phyloP scores from a whole-genome alignment of 2,329 filamentous ascomycete species.

The Exophiala bonariae region DNA sequence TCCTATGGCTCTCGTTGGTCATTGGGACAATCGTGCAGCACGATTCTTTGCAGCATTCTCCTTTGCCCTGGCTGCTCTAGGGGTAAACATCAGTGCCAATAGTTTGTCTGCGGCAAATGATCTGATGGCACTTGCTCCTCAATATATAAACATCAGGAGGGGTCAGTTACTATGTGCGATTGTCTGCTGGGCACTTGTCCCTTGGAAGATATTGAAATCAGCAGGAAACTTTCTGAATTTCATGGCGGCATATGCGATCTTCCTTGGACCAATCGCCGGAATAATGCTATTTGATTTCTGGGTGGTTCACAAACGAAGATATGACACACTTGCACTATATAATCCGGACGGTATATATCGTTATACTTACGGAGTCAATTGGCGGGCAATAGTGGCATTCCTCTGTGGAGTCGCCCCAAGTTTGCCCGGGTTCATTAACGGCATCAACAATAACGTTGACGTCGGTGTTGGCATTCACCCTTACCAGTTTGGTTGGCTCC shows the following conservation, averaged over 20 bases:
- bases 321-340: conserved; percentile 55
- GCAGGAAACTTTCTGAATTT: conserved; percentile 62
- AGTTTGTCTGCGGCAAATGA: conserved; percentile 54
- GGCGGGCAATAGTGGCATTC: conserved; percentile 28
- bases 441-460: conserved; percentile 38
- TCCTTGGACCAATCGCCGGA: conserved; percentile 63
- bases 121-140: conserved; percentile 53
- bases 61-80: conserved; percentile 53
- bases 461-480: conserved; percentile 54
- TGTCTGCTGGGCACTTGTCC: conserved; percentile 60
- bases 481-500: conserved; percentile 65
- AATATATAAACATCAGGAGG: conserved; percentile 56
- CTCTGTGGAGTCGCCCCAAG: conserved; percentile 6
- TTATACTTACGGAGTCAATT: conserved; percentile 58
- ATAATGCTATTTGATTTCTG: conserved; percentile 63
- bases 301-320: conserved; percentile 51
- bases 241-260: conserved; percentile 65
- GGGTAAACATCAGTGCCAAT: conserved; percentile 55
- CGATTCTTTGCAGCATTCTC: conserved; percentile 58
- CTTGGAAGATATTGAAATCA: conserved; percentile 64
- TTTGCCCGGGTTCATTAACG: conserved; percentile 57
- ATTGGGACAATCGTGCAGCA: conserved; percentile 39
- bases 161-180: conserved; percentile 56
- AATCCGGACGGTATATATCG: conserved; percentile 50
- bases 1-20: conserved; percentile 40